Conservation (phyloP, 139 green algal species). For the Chlorella vulgaris region DNA sequence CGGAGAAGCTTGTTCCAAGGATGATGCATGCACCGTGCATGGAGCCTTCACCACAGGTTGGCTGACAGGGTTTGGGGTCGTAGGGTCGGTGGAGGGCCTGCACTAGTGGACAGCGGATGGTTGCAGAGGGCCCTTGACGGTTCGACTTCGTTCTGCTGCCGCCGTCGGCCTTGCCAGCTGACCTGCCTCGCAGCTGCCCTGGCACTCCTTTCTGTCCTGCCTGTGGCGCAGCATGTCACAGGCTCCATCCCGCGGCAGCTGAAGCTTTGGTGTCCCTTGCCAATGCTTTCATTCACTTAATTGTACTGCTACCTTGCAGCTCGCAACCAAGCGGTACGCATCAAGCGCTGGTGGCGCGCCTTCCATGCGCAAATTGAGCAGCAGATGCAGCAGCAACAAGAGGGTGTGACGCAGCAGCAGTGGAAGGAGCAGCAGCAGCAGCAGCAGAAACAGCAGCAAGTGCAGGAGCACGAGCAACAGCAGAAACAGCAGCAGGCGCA, state of each 20-base stretch:
- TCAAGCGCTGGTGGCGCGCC: constrained; percentile 34
- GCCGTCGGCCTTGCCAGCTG: too few species aligned
- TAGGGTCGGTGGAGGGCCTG: too few species aligned
- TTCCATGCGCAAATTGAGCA: background rate
- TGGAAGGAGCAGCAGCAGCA: background rate
- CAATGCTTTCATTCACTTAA: background rate
- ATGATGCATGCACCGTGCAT: constrained; percentile 43
- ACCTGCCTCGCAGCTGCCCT: too few species aligned
- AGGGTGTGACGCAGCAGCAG: background rate
- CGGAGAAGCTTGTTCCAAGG: constrained; percentile 32
- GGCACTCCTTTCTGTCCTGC: too few species aligned
- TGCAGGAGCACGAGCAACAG: background rate
- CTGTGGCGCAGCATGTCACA: too few species aligned
- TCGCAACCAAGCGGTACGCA: constrained; percentile 9
- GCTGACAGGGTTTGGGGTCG: too few species aligned
- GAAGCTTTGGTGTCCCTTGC: too few species aligned
- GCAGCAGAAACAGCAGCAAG: background rate
- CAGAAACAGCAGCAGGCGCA: background rate
- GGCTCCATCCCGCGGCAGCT: too few species aligned
- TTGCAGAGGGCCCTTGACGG: too few species aligned
- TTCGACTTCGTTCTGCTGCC: too few species aligned
- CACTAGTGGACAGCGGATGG: too few species aligned
- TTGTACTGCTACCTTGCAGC: background rate
- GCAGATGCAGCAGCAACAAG: background rate
- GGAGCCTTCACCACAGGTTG: constrained; percentile 28